These are phyloP conservation scores for Hypoxylon sp. DNA, from an alignment of 2,329 filamentous ascomycete species.

Conservation along the genomic window DNA sequence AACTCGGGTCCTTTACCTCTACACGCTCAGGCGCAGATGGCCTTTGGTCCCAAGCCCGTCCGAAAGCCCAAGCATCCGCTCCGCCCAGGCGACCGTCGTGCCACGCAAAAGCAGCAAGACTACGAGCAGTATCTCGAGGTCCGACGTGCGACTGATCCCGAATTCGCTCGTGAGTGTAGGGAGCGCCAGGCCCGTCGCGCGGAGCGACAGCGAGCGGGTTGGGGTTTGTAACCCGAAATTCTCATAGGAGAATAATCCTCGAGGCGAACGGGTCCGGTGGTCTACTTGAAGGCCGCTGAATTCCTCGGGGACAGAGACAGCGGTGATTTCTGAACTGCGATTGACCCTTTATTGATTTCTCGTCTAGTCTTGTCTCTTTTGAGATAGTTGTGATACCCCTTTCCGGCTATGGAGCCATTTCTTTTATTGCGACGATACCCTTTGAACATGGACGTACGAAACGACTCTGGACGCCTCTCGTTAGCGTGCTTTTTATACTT, in stretches of 20 bases:
- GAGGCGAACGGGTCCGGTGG: not conserved
- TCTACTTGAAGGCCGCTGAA: not conserved
- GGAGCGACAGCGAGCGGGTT: slow-evolving; percentile 30
- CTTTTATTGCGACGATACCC: not conserved
- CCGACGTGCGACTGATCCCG: slow-evolving; percentile 44
- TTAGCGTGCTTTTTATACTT: not conserved
- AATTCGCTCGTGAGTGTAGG: slow-evolving; percentile 48
- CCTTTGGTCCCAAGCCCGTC: slow-evolving; percentile 52
- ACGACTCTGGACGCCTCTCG: not conserved
- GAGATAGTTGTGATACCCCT: not conserved
- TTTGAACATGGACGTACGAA: not conserved
- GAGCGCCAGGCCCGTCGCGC: slow-evolving; percentile 50
- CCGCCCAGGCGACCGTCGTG: slow-evolving; percentile 42
- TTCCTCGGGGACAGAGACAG: not conserved
- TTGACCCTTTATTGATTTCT: not conserved
- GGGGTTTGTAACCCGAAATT: not conserved
- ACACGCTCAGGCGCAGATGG: slow-evolving; percentile 40
- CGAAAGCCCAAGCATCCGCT: slow-evolving; percentile 49
- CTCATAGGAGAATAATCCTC: not conserved
- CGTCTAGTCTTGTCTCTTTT: not conserved
- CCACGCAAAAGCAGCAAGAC: slow-evolving; percentile 44
- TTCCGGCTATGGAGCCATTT: not conserved
- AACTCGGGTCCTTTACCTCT: slow-evolving; percentile 15
- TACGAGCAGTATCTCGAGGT: slow-evolving; percentile 53
- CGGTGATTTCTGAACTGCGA: not conserved